Percentiles rank a stretch among this genome's conserved stretches.
Evolutionary conservation across 192 early-diverging fungal species (phyloP).

Genomic region (Dissophora ornata): DNA sequence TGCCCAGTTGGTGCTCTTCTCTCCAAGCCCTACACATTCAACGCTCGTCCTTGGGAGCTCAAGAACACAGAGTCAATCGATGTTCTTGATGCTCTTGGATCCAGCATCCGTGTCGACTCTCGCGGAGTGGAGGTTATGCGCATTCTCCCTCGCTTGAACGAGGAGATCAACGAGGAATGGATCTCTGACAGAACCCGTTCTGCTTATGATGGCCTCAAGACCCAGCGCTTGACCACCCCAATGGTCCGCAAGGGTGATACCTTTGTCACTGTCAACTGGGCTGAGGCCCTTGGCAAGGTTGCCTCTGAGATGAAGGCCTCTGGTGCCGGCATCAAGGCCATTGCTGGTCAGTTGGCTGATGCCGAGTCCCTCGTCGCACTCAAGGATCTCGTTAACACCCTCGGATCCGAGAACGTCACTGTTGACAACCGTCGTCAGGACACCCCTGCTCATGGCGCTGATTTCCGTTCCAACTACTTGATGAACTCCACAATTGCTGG

Average conservation of each 20-base stretch:
- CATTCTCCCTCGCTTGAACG: constrained; percentile 94
- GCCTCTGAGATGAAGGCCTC: constrained; percentile 73
- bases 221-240: constrained; percentile 93
- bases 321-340: constrained; percentile 77
- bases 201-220: constrained; percentile 94
- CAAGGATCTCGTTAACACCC: constrained; percentile 93
- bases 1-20: constrained; percentile 99
- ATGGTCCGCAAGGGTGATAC: constrained; percentile 85
- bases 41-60: constrained; percentile 96
- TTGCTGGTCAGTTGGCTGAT: constrained; percentile 94
- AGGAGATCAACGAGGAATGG: constrained; percentile 99
- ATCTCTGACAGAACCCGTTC: constrained; percentile 98
- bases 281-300: constrained; percentile 82
- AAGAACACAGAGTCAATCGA: constrained; percentile 96
- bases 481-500: constrained; percentile 87
- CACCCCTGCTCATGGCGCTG: constrained; percentile 65
- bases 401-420: constrained; percentile 87
- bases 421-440: constrained; percentile 74
- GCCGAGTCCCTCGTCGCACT: constrained; percentile 93
- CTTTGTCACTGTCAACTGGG: constrained; percentile 89
- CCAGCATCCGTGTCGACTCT: constrained; percentile 95
- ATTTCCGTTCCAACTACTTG: constrained; percentile 92
- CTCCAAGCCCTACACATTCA: constrained; percentile 96
- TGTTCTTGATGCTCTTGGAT: constrained; percentile 93
- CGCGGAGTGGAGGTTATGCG: constrained; percentile 97